Conservation (phyloP, 2,329 filamentous ascomycete species). For the Aspergillus versicolor region DNA sequence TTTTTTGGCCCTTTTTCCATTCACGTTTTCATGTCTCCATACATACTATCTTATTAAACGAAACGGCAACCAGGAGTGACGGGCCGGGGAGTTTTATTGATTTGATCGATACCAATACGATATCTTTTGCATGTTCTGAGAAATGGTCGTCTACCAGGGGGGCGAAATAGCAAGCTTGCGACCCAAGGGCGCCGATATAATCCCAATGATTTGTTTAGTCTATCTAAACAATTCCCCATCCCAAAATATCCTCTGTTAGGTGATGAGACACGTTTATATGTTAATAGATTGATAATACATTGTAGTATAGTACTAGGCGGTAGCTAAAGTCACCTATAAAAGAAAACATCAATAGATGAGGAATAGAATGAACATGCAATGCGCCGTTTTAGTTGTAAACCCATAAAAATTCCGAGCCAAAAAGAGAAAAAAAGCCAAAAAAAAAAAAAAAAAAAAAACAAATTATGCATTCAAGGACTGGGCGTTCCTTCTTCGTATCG, state of each 20-base stretch:
- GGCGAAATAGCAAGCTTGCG: too few relatives aligned
- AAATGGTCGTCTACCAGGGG: background rate
- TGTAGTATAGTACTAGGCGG: background rate
- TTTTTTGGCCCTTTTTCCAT: background rate
- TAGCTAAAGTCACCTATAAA: background rate
- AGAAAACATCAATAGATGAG: background rate
- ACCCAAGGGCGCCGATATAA: background rate
- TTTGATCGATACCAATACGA: background rate
- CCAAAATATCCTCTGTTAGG: background rate
- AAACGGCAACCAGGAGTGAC: background rate
- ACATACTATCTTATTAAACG: background rate
- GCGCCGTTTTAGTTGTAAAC: constrained; percentile 4
- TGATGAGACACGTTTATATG: background rate
- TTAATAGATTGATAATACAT: constrained; percentile 1
- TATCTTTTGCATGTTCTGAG: background rate
- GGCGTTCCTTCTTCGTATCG: constrained; percentile 46
- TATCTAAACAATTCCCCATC: background rate
- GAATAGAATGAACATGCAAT: background rate
- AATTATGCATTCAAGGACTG: constrained; percentile 28
- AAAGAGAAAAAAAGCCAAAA: too few relatives aligned
- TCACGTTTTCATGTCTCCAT: constrained; percentile 4
- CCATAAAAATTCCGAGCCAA: background rate
- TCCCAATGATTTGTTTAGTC: background rate
- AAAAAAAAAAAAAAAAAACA: background rate
- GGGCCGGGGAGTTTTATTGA: background rate